A percentile compares a stretch with the other conserved stretches of the same genome.
phyloP scores from a whole-genome alignment of 2,329 filamentous ascomycete species.

The Cytospora piceicola region DNA sequence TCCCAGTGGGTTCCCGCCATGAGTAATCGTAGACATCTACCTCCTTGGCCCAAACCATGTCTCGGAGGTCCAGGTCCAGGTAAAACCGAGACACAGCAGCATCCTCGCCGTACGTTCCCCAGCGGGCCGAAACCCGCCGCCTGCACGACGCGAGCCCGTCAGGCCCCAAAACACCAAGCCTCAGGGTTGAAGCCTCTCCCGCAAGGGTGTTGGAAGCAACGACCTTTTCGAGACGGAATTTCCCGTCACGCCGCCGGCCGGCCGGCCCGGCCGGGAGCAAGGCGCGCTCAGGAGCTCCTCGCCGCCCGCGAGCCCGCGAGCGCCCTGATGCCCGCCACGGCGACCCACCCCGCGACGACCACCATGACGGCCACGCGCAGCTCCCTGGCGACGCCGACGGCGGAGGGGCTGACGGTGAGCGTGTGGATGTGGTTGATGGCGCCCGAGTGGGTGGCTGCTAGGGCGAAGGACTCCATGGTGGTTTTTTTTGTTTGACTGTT shows the following conservation, averaged over 20 bases:
- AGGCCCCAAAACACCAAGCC: too few relatives aligned
- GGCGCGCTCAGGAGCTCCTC: background rate
- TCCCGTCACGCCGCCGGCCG: too few relatives aligned
- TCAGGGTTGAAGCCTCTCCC: too few relatives aligned
- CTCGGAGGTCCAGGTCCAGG: too few relatives aligned
- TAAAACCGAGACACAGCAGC: too few relatives aligned
- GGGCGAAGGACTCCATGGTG: conserved; percentile 42
- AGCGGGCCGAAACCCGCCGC: too few relatives aligned
- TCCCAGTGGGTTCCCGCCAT: background rate
- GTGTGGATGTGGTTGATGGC: conserved; percentile 42
- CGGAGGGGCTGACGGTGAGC: conserved; percentile 38
- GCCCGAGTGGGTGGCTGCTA: conserved; percentile 42
- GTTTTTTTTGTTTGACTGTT: background rate
- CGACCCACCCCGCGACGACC: conserved; percentile 37
- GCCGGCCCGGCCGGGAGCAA: background rate
- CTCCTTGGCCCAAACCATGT: too few relatives aligned
- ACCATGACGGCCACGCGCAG: conserved; percentile 25
- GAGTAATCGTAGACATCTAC: background rate
- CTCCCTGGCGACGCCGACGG: conserved; percentile 37
- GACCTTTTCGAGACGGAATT: background rate
- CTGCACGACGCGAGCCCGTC: too few relatives aligned
- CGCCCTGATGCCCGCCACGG: conserved; percentile 38
- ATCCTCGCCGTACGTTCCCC: too few relatives aligned
- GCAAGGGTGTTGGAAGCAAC: too few relatives aligned
- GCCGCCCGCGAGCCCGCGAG: conserved; percentile 16